phyloP scores from a whole-genome alignment of 116 monocot genomes.

The Cymodocea nodosa region DNA sequence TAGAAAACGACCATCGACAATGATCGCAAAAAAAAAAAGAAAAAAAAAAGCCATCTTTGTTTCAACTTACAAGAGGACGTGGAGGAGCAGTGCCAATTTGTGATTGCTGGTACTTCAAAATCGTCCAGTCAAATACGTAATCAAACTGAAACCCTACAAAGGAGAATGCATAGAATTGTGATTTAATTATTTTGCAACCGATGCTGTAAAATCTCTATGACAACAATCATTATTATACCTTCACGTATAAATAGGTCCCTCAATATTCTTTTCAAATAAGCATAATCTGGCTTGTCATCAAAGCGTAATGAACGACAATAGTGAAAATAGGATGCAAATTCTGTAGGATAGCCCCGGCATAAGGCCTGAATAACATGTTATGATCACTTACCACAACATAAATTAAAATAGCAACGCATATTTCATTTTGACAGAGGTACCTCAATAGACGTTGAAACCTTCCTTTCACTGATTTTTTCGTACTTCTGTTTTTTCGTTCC shows the following conservation, averaged over 20 bases:
- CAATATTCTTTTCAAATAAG: constrained; percentile 45
- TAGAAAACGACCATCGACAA: neutral
- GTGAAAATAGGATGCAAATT: constrained; percentile 56
- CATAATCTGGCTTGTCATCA: constrained; percentile 56
- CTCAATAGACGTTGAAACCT: constrained; percentile 76
- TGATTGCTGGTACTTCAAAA: no score
- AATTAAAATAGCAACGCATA: neutral
- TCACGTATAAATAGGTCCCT: constrained; percentile 51
- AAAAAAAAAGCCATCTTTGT: neutral
- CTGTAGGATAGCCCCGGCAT: constrained; percentile 44
- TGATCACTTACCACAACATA: no score
- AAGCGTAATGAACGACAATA: constrained; percentile 43
- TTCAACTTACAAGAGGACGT: constrained; percentile 35
- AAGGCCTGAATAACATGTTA: constrained; percentile 18
- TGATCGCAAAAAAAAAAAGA: neutral
- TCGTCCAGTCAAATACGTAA: no score
- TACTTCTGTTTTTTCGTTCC: constrained; percentile 85
- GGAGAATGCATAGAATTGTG: no score
- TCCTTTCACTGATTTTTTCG: constrained; percentile 81
- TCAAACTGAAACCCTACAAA: no score
- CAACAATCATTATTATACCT: constrained; percentile 15
- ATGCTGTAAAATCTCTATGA: neutral
- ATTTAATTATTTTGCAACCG: no score
- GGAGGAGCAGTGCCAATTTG: constrained; percentile 22
- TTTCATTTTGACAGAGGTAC: constrained; percentile 12